These are phyloP conservation scores for Kappamyces sp. DNA, from an alignment of 192 early-diverging fungal genomes.

Conservation along the genomic window DNA sequence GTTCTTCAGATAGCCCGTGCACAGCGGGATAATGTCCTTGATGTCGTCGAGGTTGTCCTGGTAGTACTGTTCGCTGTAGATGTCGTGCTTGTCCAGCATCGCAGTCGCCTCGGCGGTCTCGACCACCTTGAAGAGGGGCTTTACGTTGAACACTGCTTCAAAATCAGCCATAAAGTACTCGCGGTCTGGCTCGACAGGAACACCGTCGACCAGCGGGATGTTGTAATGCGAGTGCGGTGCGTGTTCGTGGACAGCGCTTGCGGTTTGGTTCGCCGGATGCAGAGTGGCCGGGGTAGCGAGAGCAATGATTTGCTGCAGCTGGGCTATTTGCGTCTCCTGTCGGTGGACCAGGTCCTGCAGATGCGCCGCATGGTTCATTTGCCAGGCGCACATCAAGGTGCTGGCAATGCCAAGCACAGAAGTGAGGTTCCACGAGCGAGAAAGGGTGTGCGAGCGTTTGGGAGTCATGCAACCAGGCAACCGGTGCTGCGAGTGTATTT, in stretches of 20 bases:
- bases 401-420: no score
- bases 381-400: no score
- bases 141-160: conserved; percentile 2
- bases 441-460: no score
- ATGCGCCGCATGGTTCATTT: no score
- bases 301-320: conserved; percentile 32
- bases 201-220: background rate
- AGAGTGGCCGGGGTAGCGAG: conserved; percentile 16
- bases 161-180: conserved; percentile 13
- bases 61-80: conserved; percentile 3
- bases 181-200: conserved; percentile 3
- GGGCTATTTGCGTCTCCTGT: conserved; percentile 21
- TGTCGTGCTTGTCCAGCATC: conserved; percentile 8
- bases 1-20: no score
- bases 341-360: background rate
- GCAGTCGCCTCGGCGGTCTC: background rate
- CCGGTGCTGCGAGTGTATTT: no score
- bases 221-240: conserved; percentile 14
- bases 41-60: no score
- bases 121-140: background rate
- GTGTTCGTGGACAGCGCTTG: background rate
- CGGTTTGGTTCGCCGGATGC: background rate
- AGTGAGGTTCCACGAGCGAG: no score
- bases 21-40: no score
- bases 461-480: no score